phyloP scores from a whole-genome alignment of 805 yeast species.

The Ogataea polymorpha region DNA sequence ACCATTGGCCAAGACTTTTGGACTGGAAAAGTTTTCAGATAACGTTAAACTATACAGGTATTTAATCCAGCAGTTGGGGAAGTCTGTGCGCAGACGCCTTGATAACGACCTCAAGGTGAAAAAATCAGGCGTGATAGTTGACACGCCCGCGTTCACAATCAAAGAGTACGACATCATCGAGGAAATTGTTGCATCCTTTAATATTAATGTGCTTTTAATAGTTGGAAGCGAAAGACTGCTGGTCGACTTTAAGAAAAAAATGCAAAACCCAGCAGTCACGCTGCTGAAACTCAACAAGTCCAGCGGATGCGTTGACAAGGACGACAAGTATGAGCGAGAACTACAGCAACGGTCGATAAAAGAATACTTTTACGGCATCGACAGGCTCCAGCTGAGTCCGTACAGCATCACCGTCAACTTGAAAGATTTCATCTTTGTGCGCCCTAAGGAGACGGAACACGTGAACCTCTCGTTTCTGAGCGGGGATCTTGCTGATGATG shows the following conservation, averaged over 20 bases:
- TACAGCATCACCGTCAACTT: slow-evolving; percentile 75
- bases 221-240: slow-evolving; percentile 73
- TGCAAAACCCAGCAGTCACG: slow-evolving; percentile 35
- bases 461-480: slow-evolving; percentile 25
- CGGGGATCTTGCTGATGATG: slow-evolving; percentile 28
- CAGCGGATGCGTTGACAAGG: slow-evolving; percentile 75
- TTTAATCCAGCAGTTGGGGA: slow-evolving; percentile 41
- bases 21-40: slow-evolving; percentile 56
- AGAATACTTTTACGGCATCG: slow-evolving; percentile 86
- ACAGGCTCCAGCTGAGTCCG: slow-evolving; percentile 69
- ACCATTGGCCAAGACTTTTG: slow-evolving; percentile 81
- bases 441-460: slow-evolving; percentile 40
- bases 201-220: slow-evolving; percentile 57
- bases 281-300: slow-evolving; percentile 65
- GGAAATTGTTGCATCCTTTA: slow-evolving; percentile 56
- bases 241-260: slow-evolving; percentile 57
- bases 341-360: slow-evolving; percentile 73
- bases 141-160: slow-evolving; percentile 63
- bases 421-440: slow-evolving; percentile 57
- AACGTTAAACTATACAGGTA: slow-evolving; percentile 57
- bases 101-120: slow-evolving; percentile 45
- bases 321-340: slow-evolving; percentile 64
- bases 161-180: slow-evolving; percentile 52
- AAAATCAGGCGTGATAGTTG: slow-evolving; percentile 63
- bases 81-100: slow-evolving; percentile 40